A percentile compares a stretch with the other conserved stretches of the same genome.
These are phyloP conservation scores for Pythium apleroticum DNA, from an alignment of 352 stramenopile species.

Conservation along the genomic window DNA sequence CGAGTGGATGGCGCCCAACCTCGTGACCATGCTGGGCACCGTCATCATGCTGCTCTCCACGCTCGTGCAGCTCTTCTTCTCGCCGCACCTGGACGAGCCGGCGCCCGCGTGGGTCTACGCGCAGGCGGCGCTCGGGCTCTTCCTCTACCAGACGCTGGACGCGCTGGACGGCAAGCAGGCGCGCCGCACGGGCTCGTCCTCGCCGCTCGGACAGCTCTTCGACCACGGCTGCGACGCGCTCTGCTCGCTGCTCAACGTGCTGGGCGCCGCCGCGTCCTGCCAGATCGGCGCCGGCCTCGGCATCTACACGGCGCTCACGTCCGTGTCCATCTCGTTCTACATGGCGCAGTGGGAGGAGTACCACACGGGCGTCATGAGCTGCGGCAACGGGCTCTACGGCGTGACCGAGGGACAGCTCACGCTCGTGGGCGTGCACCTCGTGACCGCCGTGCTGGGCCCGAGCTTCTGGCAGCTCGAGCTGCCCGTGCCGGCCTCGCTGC, in stretches of 20 bases:
- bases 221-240: conserved; percentile 95
- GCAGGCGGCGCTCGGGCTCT: conserved; percentile 72
- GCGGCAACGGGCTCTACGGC: conserved; percentile 80
- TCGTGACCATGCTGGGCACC: conserved; percentile 89
- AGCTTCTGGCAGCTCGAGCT: conserved; percentile 54
- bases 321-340: conserved; percentile 82
- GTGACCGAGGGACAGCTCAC: conserved; percentile 85
- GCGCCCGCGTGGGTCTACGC: conserved; percentile 76
- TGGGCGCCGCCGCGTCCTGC: conserved; percentile 69
- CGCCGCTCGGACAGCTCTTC: conserved; percentile 97
- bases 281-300: conserved; percentile 46
- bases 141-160: conserved; percentile 98
- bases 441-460: conserved; percentile 54
- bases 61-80: conserved; percentile 71
- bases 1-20: conserved; percentile 90
- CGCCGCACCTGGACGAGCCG: conserved; percentile 64
- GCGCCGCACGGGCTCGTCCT: conserved; percentile 91
- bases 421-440: conserved; percentile 66
- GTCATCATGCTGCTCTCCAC: conserved; percentile 76
- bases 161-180: conserved; percentile 99
- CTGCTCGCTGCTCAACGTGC: conserved; percentile 79
- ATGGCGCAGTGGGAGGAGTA: conserved; percentile 89
- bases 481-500: conserved; percentile 16
- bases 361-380: conserved; percentile 89
- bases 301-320: conserved; percentile 64